Evolutionary conservation across 345 rosid species (phyloP).

Genomic region (Hevea brasiliensis): DNA sequence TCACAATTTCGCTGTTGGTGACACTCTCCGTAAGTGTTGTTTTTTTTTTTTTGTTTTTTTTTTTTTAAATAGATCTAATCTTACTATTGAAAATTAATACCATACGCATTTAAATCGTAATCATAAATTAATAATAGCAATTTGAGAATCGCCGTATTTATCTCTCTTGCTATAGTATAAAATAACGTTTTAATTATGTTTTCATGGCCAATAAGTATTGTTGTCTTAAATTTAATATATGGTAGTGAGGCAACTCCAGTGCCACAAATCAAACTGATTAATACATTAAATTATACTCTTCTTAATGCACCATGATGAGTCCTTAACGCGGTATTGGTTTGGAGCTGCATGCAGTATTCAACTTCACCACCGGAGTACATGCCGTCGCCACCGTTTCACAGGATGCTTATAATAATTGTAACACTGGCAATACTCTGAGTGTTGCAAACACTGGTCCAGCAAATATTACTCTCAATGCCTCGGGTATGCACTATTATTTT

Average conservation of each 20-base stretch:
- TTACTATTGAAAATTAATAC: no score
- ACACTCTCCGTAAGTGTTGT: slow-evolving; percentile 12
- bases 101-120: no score
- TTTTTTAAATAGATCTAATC: no score
- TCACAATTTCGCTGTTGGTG: slow-evolving; percentile 2
- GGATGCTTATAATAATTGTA: slow-evolving; percentile 15
- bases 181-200: no score
- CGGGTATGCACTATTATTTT: slow-evolving; percentile 5
- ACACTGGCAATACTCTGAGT: background rate
- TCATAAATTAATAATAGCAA: no score
- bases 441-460: slow-evolving; percentile 4
- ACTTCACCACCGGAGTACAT: slow-evolving; percentile 18
- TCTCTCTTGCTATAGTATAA: no score
- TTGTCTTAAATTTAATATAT: no score
- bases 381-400: slow-evolving; percentile 16
- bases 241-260: no score
- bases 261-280: no score
- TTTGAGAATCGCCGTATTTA: no score
- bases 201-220: no score
- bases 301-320: no score
- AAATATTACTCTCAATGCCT: background rate
- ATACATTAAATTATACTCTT: background rate
- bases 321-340: background rate
- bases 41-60: background rate
- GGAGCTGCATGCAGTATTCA: slow-evolving; percentile 18